Evolutionary conservation across 495 filamentous ascomycete genomes (phyloP).

Genomic region (Amorphotheca resinae): DNA sequence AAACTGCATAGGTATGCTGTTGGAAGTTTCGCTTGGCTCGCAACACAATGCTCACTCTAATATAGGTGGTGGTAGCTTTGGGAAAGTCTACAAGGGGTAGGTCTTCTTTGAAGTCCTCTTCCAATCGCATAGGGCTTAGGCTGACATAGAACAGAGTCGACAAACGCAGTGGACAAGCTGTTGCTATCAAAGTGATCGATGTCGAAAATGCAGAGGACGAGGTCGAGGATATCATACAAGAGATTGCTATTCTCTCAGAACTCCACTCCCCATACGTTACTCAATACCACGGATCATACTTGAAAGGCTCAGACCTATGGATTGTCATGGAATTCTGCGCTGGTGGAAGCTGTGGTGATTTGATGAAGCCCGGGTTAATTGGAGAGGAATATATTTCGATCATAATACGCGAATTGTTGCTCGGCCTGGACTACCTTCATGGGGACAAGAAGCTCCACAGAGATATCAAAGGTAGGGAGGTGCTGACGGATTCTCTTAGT

Average conservation of each 20-base stretch:
- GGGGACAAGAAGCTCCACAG: constrained; percentile 89
- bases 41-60: constrained; percentile 10
- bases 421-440: constrained; percentile 88
- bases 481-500: neutral
- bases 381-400: constrained; percentile 90
- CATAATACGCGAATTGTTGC: constrained; percentile 77
- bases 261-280: constrained; percentile 91
- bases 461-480: constrained; percentile 76
- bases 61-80: constrained; percentile 76
- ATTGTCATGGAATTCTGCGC: constrained; percentile 96
- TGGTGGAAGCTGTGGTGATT: constrained; percentile 80
- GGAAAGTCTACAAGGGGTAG: constrained; percentile 91
- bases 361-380: constrained; percentile 88
- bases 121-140: constrained; percentile 1
- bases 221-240: constrained; percentile 96
- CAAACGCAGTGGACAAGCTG: constrained; percentile 69
- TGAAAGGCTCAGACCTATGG: constrained; percentile 92
- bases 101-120: constrained; percentile 11
- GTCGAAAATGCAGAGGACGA: constrained; percentile 98
- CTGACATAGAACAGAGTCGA: constrained; percentile 52
- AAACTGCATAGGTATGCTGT: constrained; percentile 67
- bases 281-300: constrained; percentile 90
- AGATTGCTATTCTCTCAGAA: constrained; percentile 92
- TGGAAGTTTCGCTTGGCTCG: constrained; percentile 11
- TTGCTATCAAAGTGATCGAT: constrained; percentile 94